Base-by-base conservation (phyloP, 176 grass and related monocot species). In the Triticum turgidum region DNA sequence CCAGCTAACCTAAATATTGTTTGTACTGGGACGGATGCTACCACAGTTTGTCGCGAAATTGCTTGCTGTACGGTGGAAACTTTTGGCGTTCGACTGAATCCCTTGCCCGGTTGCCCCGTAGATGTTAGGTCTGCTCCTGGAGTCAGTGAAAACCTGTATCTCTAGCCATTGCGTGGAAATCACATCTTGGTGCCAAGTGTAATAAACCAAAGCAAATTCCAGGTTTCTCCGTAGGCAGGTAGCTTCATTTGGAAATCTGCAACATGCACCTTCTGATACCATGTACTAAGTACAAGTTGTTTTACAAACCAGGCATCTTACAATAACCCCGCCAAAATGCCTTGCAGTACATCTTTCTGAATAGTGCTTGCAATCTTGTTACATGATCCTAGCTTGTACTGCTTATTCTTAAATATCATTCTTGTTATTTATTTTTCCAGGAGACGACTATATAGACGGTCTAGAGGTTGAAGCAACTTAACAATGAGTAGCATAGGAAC, bases 401-500 rank as follows among this genome's bases (percentile, higher is more conserved):
- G 49, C 44, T 69, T 79, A 71, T 80, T 71, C 65, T 71, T 21
- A 61, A 59, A 56, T 33, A 38, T 12, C 11, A 11, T 61, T 61
- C 5, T 24, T 80, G n/a, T 7, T 3, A 42, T 17, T 59, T 9
- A 7, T 71, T 59, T 79, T 69, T 59, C 8, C 76, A 86, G 84
- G 76, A 71, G 76, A 32, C 20, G 42, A 42, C 22, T 58, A 0
- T 13, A 32, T 41, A 71, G 30, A 21, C 5, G 13, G 22, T 71
- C 54, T 13, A 64, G 14, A 68, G 67, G 58, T 67, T 61, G 64
- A 74, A 73, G 29, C 69, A 74, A 42, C 79, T 69, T 66, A 34
- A 86, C 85, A 65, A 95, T 95, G 94, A 95, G 91, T 59, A 95
- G 94, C 94, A 95, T 95, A 61, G 94, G 94, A 32, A 95, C 94